A percentile compares a stretch with the other conserved stretches of the same genome.
These are phyloP conservation scores for Diutina catenulata DNA, from an alignment of 1,139 yeast genomes.

Conservation along the genomic window DNA sequence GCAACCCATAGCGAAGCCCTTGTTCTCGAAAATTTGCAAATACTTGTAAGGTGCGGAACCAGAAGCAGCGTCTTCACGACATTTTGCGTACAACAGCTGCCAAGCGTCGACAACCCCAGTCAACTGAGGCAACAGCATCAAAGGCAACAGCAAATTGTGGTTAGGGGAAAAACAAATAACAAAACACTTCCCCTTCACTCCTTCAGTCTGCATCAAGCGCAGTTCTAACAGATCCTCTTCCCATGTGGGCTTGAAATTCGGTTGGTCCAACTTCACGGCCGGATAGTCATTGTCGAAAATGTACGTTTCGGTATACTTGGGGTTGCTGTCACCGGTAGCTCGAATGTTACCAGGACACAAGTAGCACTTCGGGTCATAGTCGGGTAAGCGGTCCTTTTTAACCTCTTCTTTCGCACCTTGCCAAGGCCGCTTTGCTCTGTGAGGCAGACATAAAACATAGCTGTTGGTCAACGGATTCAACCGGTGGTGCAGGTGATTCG, in stretches of 20 bases:
- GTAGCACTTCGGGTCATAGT: slow-evolving; percentile 56
- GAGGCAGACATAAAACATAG: slow-evolving; percentile 67
- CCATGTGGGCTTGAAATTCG: slow-evolving; percentile 21
- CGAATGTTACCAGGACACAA: slow-evolving; percentile 65
- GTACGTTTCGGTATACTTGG: slow-evolving; percentile 45
- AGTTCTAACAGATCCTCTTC: slow-evolving; percentile 15
- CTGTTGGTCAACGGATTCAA: slow-evolving; percentile 52
- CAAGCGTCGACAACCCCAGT: slow-evolving; percentile 43
- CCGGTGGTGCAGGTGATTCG: slow-evolving; percentile 55
- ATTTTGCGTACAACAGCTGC: slow-evolving; percentile 39
- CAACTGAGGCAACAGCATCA: slow-evolving; percentile 38
- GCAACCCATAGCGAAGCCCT: slow-evolving; percentile 76
- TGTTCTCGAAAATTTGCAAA: slow-evolving; percentile 67
- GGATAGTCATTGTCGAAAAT: slow-evolving; percentile 61
- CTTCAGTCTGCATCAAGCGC: slow-evolving; percentile 41
- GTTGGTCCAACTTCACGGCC: slow-evolving; percentile 53
- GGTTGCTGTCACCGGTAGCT: slow-evolving; percentile 55
- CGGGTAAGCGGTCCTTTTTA: slow-evolving; percentile 31
- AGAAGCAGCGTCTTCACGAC: slow-evolving; percentile 23
- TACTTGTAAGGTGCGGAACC: slow-evolving; percentile 41
- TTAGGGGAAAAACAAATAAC: slow-evolving; percentile 71
- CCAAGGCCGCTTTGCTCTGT: slow-evolving; percentile 73
- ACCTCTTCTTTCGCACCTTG: slow-evolving; percentile 60
- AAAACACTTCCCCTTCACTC: slow-evolving; percentile 58
- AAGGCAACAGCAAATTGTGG: slow-evolving; percentile 56